Conservation (phyloP, 2,329 filamentous ascomycete species). For the Diaporthe sp. region DNA sequence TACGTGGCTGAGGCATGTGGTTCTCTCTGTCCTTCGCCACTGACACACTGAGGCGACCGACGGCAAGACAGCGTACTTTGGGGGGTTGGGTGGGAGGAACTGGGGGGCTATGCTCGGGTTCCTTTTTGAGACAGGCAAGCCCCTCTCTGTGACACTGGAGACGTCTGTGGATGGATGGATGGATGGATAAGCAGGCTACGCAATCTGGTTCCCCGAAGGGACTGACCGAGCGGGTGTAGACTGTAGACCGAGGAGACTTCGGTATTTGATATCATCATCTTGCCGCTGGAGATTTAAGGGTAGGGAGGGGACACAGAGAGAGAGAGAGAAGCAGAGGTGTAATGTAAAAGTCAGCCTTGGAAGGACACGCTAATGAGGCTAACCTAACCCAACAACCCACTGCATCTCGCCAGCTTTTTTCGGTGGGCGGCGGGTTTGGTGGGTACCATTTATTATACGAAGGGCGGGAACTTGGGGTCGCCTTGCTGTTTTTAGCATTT, state of each 20-base stretch:
- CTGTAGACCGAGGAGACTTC: not conserved
- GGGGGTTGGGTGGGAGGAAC: not conserved
- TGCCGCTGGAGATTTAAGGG: no score
- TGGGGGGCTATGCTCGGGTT: slow-evolving; percentile 23
- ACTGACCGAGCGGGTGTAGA: slow-evolving; percentile 9
- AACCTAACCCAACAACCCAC: slow-evolving; percentile 30
- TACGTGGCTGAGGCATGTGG: slow-evolving; percentile 9
- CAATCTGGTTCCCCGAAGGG: slow-evolving; percentile 11
- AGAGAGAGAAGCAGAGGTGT: not conserved
- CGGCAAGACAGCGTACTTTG: slow-evolving; percentile 2
- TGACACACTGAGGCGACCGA: not conserved
- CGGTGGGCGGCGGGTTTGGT: slow-evolving; percentile 2
- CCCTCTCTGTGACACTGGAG: slow-evolving; percentile 29
- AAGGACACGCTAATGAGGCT: slow-evolving; percentile 18
- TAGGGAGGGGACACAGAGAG: not conserved
- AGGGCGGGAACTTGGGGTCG: slow-evolving; percentile 19
- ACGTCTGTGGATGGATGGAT: not conserved
- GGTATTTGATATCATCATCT: not conserved
- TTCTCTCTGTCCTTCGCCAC: slow-evolving; percentile 18
- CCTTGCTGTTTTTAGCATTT: slow-evolving; percentile 23
- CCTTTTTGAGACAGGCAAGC: slow-evolving; percentile 19
- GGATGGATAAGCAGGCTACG: not conserved
- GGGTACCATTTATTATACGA: slow-evolving; percentile 27
- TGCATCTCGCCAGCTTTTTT: slow-evolving; percentile 23
- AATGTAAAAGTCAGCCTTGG: slow-evolving; percentile 16